Percentiles rank a stretch among this genome's conserved stretches.
Evolutionary conservation across 495 filamentous ascomycete genomes (phyloP).

Genomic region (Aspergillus hancockii): DNA sequence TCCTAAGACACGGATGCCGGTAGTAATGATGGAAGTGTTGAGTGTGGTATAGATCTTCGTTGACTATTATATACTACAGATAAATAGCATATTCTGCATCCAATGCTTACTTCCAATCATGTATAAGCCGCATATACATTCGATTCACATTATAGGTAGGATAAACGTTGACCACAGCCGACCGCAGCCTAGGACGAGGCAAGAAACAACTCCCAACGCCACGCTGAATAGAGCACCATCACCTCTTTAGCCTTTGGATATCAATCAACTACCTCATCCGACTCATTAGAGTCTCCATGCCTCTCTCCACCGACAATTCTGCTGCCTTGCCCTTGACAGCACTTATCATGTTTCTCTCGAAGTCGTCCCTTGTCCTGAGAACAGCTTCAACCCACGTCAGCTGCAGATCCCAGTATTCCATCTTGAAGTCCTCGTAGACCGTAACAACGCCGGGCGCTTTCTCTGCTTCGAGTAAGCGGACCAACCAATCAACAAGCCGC

Average conservation of each 20-base stretch:
- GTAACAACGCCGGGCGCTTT: constrained; percentile 68
- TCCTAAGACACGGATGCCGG: neutral
- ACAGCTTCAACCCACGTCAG: constrained; percentile 97
- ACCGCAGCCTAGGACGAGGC: neutral
- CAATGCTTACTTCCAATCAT: neutral
- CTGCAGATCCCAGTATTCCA: constrained; percentile 89
- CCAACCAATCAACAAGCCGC: constrained; percentile 81
- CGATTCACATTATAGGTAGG: neutral
- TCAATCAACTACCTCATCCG: constrained; percentile 67
- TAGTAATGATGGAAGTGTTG: neutral
- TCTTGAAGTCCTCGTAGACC: constrained; percentile 81
- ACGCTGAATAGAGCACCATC: constrained; percentile 16
- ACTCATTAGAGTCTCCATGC: constrained; percentile 85
- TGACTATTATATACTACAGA: neutral
- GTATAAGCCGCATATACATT: neutral
- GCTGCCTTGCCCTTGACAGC: constrained; percentile 82
- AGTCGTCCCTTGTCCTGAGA: constrained; percentile 83
- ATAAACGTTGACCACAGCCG: neutral
- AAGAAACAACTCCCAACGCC: constrained; percentile 21
- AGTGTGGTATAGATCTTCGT: neutral
- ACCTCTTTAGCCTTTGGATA: neutral
- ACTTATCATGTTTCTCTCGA: constrained; percentile 86
- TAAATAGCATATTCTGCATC: neutral
- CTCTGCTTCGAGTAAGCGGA: constrained; percentile 70
- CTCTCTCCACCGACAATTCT: constrained; percentile 75